Evolutionary conservation across 352 stramenopile genomes (phyloP).

Genomic region (Pythium chondricola): DNA sequence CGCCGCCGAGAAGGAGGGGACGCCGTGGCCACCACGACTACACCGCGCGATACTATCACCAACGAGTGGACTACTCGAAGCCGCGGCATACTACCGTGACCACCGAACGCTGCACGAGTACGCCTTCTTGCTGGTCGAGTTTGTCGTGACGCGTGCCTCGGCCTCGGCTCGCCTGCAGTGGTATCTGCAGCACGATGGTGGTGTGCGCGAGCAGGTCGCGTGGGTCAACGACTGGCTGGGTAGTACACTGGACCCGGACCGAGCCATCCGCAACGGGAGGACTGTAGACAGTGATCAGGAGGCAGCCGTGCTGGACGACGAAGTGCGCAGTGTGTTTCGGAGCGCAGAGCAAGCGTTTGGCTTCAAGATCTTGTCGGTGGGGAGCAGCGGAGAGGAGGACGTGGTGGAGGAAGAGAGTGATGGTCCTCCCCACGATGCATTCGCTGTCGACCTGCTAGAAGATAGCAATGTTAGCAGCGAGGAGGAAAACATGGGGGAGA

Average conservation of each 20-base stretch:
- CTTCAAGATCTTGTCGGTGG: conserved; percentile 10
- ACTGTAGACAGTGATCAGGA: neutral
- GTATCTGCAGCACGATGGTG: conserved; percentile 29
- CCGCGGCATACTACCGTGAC: conserved; percentile 55
- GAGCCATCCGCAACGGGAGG: neutral
- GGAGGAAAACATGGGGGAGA: conserved; percentile 16
- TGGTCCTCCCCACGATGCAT: neutral
- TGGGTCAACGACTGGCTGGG: conserved; percentile 52
- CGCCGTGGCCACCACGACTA: too few relatives aligned
- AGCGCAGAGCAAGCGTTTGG: conserved; percentile 20
- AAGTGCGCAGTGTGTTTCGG: conserved; percentile 13
- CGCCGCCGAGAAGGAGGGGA: neutral
- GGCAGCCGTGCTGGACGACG: conserved; percentile 7
- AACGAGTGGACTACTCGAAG: conserved; percentile 45
- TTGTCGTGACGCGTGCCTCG: conserved; percentile 28
- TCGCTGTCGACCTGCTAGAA: conserved; percentile 14
- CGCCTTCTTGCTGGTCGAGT: conserved; percentile 47
- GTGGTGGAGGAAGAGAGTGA: neutral
- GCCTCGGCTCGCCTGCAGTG: conserved; percentile 26
- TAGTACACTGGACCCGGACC: conserved; percentile 31
- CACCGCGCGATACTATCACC: conserved; percentile 55
- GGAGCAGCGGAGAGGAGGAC: neutral
- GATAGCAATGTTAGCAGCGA: conserved; percentile 20
- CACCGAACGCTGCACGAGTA: conserved; percentile 36
- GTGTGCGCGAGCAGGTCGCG: conserved; percentile 24